Base-by-base conservation (phyloP, 2,329 filamentous ascomycete genomes). In the Aspergillus phoenicis region DNA sequence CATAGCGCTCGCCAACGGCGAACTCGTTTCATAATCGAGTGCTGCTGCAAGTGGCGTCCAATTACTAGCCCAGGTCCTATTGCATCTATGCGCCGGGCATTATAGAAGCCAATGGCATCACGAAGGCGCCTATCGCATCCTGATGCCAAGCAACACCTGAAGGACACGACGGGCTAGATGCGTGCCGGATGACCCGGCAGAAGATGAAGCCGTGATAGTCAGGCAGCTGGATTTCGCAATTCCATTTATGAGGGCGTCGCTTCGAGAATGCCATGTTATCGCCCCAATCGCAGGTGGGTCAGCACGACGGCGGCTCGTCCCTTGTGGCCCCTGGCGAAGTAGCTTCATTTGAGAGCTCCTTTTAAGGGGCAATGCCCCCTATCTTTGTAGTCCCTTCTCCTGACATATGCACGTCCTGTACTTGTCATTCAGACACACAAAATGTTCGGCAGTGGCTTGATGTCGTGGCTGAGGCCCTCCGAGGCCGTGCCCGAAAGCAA, bases 401-500 rank as follows among this genome's bases (percentile, higher is more conserved):
- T 17, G 26, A 22, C 8, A 51, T 20, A 28, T 17, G n/a, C 15
- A 6, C 47, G 45, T 49, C 17, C n/a, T n/a, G 45, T 28, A 24
- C 30, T 33, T 5, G 26, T 51, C 28, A 30, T 33, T 11, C 26
- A 24, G 28, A 30, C 8, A 30, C 26, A 51, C 26, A 17, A 11
- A 20, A 51, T 51, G 47, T 33, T 51, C n/a, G 47, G 47, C n/a
- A 51, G 30, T n/a, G 47, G 47, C 26, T 51, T 51, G 28, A 51
- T 51, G 47, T 28, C 47, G 8, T 51, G 47, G 47, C 47, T 51
- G 17, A 26, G 47, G 26, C 47, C n/a, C 26, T 51, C 47, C n/a
- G 47, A 49, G 24, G n/a, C 47, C 26, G 47, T 51, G 24, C 47
- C 26, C 10, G 47, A 51, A 30, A 51, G 47, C 26, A 33, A 51